Evolutionary conservation across 129 eudicot species (phyloP), one percentile per base, ranked within the genome.

Genomic region (Escallonia herrerae): DNA sequence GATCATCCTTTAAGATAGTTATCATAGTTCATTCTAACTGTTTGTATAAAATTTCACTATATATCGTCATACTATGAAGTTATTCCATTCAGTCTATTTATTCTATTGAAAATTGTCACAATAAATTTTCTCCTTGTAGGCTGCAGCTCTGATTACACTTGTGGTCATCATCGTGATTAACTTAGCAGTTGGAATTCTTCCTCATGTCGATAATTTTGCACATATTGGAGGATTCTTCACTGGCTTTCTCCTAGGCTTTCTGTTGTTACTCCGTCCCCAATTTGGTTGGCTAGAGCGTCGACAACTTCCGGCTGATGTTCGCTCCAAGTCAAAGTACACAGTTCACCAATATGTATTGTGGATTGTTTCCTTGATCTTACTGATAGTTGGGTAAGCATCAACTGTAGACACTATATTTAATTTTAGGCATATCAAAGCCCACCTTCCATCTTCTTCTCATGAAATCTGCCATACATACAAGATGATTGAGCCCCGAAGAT

Each of bases 161-260:
- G 56, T 87, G 73, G 44, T 91, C 68, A 83, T 85, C 65, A 84
- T 91, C 55, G 77, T 70, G 51, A 79, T 91, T 48, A 91, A 91
- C 78, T 76, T 91, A 68, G 97, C 96, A 10, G 86, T 91, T 38
- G 95, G 96, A 53, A 81, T 91, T 68, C 89, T 91, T 47, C 97
- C 97, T 48, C 95, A 83, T 54, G 95, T 87, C 11, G 97, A 91
- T 76, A 91, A 91, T 69, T 91, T 84, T 66, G 96, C 95, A 6
- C 96, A 85, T 62, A 81, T 91, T 47, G 97, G 97, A 66, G 97
- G 96, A 3, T 87, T 91, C 72, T 40, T 85, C 39, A 57, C 84
- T 5, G 97, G 97, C 57, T 85, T 91, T 54, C 85, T 91, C 42
- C 87, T 85, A 9, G 97, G 97, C 14, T 93, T 91, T 73, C 73